phyloP scores from a whole-genome alignment of 208 protist genomes.

The Leishmania tarentolae region DNA sequence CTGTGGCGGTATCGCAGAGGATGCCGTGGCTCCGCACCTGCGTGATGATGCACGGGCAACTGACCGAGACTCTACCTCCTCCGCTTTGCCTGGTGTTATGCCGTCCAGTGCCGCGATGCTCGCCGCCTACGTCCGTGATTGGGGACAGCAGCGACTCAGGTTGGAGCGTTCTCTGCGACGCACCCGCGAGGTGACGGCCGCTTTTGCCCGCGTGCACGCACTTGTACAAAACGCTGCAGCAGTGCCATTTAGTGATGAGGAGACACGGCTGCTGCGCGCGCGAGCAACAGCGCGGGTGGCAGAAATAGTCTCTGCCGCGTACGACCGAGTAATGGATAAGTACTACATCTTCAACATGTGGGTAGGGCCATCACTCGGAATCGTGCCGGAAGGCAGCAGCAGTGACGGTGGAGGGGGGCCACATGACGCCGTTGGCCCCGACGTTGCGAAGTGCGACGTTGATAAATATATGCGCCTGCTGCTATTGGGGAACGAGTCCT shows the following conservation, averaged over 20 bases:
- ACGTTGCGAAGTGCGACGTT: conserved; percentile 2
- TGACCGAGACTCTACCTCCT: not conserved
- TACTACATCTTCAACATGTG: conserved; percentile 24
- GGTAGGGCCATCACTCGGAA: conserved; percentile 23
- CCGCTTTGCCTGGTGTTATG: not conserved
- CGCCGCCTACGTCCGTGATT: conserved; percentile 13
- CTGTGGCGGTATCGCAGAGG: conserved; percentile 19
- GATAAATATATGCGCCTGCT: conserved; percentile 13
- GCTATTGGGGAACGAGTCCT: conserved; percentile 15
- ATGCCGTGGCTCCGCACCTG: conserved; percentile 26
- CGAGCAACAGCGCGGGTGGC: conserved; percentile 15
- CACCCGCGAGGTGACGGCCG: conserved; percentile 26
- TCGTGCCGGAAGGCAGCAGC: not conserved
- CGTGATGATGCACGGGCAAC: not conserved
- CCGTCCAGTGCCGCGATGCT: conserved; percentile 25
- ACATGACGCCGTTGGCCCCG: conserved; percentile 12
- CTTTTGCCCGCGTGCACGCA: conserved; percentile 13
- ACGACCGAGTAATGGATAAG: conserved; percentile 33
- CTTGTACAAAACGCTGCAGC: conserved; percentile 9
- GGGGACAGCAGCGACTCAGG: conserved; percentile 23
- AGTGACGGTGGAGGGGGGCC: not conserved
- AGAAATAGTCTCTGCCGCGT: conserved; percentile 14
- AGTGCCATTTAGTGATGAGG: not conserved
- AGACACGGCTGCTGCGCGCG: conserved; percentile 14
- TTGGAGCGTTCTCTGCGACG: conserved; percentile 32